Conservation (phyloP, 169 alveolate species). For the Eimeria zaria region DNA sequence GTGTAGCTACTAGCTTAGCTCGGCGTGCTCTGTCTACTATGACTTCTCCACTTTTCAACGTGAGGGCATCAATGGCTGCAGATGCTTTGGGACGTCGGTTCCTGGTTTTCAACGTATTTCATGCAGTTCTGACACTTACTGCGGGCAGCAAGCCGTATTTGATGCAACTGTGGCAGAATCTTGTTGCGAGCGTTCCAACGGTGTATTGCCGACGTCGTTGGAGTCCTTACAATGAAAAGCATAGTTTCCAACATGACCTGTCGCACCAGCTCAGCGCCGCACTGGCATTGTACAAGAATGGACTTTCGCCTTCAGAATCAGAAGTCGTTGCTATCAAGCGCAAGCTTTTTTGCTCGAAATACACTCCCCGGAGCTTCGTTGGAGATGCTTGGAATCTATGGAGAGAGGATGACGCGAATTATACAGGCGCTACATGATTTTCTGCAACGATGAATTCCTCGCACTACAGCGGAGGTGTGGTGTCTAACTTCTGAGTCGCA, state of each 20-base stretch:
- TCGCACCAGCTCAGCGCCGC: background rate
- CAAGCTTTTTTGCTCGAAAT: constrained; percentile 1
- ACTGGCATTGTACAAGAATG: background rate
- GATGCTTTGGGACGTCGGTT: constrained; percentile 52
- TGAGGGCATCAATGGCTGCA: background rate
- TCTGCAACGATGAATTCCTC: background rate
- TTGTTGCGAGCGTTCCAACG: background rate
- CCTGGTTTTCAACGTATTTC: background rate
- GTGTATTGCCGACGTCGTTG: background rate
- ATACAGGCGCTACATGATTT: background rate
- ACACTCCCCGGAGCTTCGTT: background rate
- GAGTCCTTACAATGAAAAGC: background rate
- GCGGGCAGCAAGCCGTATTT: background rate
- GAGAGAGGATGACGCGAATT: constrained; percentile 6
- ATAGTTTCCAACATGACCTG: background rate
- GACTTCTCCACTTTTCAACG: background rate
- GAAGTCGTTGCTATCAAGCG: background rate
- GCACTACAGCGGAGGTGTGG: background rate
- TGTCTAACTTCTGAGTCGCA: background rate
- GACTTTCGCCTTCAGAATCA: background rate
- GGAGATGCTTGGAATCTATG: background rate
- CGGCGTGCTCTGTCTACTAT: background rate
- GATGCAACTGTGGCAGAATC: background rate
- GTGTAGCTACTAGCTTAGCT: background rate
- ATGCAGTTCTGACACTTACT: background rate